Percentiles rank a stretch among this genome's conserved stretches.
Conservation (phyloP, 306 rosid genomes). For the Ammopiptanthus mongolicus region DNA sequence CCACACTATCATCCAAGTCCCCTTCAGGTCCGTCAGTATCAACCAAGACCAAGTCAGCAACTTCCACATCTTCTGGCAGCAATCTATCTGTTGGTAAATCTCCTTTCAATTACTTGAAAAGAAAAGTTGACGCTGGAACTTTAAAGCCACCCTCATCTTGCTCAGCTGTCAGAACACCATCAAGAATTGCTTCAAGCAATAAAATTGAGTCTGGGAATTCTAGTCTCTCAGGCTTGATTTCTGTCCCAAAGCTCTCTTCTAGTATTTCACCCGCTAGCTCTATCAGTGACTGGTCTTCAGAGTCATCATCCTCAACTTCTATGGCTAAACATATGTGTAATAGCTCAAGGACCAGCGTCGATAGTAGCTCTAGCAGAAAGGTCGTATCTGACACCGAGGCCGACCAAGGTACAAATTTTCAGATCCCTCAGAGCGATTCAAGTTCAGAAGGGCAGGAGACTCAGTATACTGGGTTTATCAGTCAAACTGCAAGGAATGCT, state of each 20-base stretch:
- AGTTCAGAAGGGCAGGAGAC: slow-evolving; percentile 35
- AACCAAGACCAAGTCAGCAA: slow-evolving; percentile 37
- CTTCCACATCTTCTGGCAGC: slow-evolving; percentile 39
- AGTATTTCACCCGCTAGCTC: slow-evolving; percentile 82
- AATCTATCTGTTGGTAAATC: slow-evolving; percentile 44
- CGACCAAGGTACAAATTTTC: slow-evolving; percentile 34
- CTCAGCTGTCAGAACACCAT: slow-evolving; percentile 42
- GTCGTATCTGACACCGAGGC: slow-evolving; percentile 38
- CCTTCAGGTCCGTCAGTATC: slow-evolving; percentile 41
- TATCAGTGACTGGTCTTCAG: slow-evolving; percentile 87
- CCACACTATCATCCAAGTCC: slow-evolving; percentile 31
- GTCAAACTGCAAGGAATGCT: slow-evolving; percentile 30
- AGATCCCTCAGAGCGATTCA: slow-evolving; percentile 20
- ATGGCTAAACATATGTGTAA: slow-evolving; percentile 35
- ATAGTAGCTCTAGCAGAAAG: slow-evolving; percentile 43
- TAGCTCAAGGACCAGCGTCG: slow-evolving; percentile 67
- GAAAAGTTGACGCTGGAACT: slow-evolving; percentile 33
- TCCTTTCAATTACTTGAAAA: slow-evolving; percentile 39
- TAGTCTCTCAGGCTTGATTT: slow-evolving; percentile 39
- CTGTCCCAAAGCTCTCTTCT: slow-evolving; percentile 50
- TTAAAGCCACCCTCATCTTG: slow-evolving; percentile 43
- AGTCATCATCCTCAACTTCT: slow-evolving; percentile 58
- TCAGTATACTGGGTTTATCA: slow-evolving; percentile 28
- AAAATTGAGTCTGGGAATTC: slow-evolving; percentile 40
- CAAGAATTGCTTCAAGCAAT: slow-evolving; percentile 38